Conservation (phyloP, 129 eudicot species). For the Saussurea involucrata region DNA sequence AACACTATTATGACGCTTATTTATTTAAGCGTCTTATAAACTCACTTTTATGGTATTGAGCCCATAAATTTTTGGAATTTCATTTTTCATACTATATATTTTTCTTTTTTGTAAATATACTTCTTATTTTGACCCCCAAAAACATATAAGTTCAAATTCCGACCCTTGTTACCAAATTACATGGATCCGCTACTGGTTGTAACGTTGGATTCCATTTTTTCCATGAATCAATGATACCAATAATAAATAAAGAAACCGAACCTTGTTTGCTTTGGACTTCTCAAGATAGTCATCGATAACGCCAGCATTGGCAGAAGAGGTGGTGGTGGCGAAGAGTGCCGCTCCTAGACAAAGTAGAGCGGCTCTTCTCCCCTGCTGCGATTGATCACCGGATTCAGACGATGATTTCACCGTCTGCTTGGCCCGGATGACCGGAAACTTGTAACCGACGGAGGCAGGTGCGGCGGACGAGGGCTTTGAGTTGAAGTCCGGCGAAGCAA, state of each 20-base stretch:
- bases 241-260: conserved; percentile 2
- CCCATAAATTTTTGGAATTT: too few relatives aligned
- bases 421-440: conserved; percentile 68
- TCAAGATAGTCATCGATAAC: conserved; percentile 78
- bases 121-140: not conserved
- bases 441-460: conserved; percentile 27
- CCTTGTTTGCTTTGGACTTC: conserved; percentile 95
- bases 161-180: not conserved
- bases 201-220: not conserved
- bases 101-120: too few relatives aligned
- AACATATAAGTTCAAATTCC: not conserved
- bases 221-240: not conserved
- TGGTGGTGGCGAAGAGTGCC: conserved; percentile 60
- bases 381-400: conserved; percentile 6
- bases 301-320: conserved; percentile 79
- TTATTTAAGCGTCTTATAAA: too few relatives aligned
- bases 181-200: not conserved
- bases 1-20: too few relatives aligned
- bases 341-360: conserved; percentile 77
- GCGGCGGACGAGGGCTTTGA: conserved; percentile 45
- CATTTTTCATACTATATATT: too few relatives aligned
- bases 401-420: conserved; percentile 30
- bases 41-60: too few relatives aligned
- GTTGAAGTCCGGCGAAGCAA: conserved; percentile 50
- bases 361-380: conserved; percentile 66